Evolutionary conservation across 1,284 basidiomycete genomes (phyloP), one percentile per base, ranked within the genome.

Genomic region (Irpex sp.): DNA sequence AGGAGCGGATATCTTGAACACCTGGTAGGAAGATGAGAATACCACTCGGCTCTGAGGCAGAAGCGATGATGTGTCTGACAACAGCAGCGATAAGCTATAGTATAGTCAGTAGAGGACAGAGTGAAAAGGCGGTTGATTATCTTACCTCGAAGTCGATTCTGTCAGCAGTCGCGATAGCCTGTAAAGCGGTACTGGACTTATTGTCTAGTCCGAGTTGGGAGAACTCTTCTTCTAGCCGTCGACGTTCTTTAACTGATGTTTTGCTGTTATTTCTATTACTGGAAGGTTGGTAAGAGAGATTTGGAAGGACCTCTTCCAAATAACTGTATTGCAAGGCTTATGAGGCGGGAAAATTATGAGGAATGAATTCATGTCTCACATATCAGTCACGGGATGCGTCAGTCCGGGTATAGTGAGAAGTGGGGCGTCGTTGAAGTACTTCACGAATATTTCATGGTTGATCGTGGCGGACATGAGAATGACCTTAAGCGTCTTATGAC

Each of bases 21-120:
- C 95, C 95, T 28, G 93, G 87, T 62, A 95, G 81, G 75, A 98
- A 98, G 52, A 97, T 86, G 19, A 98, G 80, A 55, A 97, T 85
- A 4, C 90, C 90, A 3, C 85, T 86, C 51, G 67, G 66, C 18
- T 79, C 77, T 18, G 82, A 69, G 10, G 82, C 78, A 5, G 79
- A 78, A 12, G 74, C 77, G n/a, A 87, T 74, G 55, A 94, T 89
- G 67, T 93, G 79, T 37, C 80, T 75, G 12, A 93, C 84, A 8
- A 88, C 76, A 0, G 83, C 76, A 4, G 86, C 85, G 51, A 96
- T 83, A 2, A 97, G 80, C 80, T 92, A 73, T 57, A 18, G 18
- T 28, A 35, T 9, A 23, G 39, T 28, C 33, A 55, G 3, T 61
- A 49, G 33, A 35, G 28, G 23, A 35, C 28, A 36, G 14, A 1